Conservation (phyloP, 1,284 basidiomycete species). For the Laetiporus sulphureus region DNA sequence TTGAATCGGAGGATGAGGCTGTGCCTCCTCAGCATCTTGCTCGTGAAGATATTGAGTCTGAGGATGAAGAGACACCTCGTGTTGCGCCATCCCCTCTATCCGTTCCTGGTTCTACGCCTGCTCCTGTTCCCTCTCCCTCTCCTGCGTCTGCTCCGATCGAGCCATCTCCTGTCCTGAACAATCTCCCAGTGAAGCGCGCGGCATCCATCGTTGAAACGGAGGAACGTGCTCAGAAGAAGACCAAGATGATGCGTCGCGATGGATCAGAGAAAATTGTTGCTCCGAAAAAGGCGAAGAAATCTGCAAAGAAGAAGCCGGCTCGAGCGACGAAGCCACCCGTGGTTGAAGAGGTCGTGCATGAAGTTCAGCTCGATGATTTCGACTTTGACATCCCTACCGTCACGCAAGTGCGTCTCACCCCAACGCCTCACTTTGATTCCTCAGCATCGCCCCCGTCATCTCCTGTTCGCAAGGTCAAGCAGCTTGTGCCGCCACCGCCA, state of each 20-base stretch:
- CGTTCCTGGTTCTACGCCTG: no score
- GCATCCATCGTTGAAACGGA: constrained; percentile 24
- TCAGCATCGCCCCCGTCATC: constrained; percentile 35
- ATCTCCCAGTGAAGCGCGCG: constrained; percentile 20
- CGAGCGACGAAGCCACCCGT: constrained; percentile 32
- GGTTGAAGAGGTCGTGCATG: constrained; percentile 32
- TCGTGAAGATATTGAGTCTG: constrained; percentile 35
- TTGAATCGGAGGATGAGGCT: constrained; percentile 41
- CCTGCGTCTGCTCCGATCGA: no score
- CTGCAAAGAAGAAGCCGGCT: constrained; percentile 31
- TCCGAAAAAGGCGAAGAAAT: constrained; percentile 29
- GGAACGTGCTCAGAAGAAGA: constrained; percentile 28
- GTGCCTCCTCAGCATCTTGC: constrained; percentile 6
- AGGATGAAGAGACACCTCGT: constrained; percentile 39
- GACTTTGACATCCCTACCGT: constrained; percentile 45
- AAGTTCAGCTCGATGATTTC: constrained; percentile 45
- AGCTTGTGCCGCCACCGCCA: constrained; percentile 11
- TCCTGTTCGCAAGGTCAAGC: constrained; percentile 23
- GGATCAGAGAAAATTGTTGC: constrained; percentile 26
- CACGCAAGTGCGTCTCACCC: constrained; percentile 40
- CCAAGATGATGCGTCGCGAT: constrained; percentile 24
- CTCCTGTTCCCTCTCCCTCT: no score
- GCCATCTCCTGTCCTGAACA: constrained; percentile 1
- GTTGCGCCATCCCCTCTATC: no score
- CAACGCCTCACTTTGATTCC: constrained; percentile 33